A percentile compares a stretch with the other conserved stretches of the same genome.
These are phyloP conservation scores for Apiospora rasikravindrae DNA, from an alignment of 2,329 filamentous ascomycete genomes.

Conservation along the genomic window DNA sequence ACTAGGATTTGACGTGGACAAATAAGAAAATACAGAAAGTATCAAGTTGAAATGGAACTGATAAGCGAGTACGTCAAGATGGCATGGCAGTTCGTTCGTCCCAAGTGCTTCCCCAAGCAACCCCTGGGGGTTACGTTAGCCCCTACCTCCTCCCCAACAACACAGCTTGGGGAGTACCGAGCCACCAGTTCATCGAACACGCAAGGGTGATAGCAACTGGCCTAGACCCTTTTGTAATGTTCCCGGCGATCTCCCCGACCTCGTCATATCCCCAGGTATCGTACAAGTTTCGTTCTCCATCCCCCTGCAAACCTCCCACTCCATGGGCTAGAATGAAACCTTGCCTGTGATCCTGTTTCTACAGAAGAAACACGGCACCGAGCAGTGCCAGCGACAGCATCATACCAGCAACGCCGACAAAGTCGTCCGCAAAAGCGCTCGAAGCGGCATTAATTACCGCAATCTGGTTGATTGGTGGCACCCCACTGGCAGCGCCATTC, in stretches of 20 bases:
- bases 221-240: neutral
- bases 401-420: constrained; percentile 29
- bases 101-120: neutral
- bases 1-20: neutral
- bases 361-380: constrained; percentile 31
- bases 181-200: neutral
- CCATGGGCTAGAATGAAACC: neutral
- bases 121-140: neutral
- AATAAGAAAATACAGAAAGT: neutral
- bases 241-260: neutral
- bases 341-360: neutral
- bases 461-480: neutral
- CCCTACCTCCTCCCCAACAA: neutral
- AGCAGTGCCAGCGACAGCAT: constrained; percentile 32
- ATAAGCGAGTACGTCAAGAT: constrained; percentile 3
- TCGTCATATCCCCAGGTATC: neutral
- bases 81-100: neutral
- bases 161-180: neutral
- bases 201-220: neutral
- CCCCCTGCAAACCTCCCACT: neutral
- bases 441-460: constrained; percentile 19
- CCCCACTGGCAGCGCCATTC: neutral
- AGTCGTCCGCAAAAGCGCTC: constrained; percentile 4
- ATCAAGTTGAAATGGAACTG: neutral
- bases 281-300: neutral